phyloP scores from a whole-genome alignment of 495 filamentous ascomycete species.

The Penicillium cosmopolitanum region DNA sequence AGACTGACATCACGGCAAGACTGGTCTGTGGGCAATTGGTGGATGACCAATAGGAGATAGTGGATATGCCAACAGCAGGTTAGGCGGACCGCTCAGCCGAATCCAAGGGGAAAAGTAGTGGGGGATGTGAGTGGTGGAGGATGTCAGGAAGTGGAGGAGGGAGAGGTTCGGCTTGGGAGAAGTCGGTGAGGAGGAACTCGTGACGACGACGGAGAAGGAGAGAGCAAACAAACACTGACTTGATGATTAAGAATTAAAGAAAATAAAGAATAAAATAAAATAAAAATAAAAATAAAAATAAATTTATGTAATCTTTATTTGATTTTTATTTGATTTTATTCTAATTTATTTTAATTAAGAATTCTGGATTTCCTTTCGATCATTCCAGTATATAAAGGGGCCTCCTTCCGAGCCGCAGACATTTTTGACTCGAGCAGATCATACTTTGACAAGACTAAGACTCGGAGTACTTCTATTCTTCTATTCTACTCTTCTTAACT shows the following conservation, averaged over 20 bases:
- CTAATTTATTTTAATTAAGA: conserved; percentile 6
- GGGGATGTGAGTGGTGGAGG: background rate
- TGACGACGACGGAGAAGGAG: background rate
- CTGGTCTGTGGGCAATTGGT: too few species aligned
- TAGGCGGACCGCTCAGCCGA: conserved; percentile 3
- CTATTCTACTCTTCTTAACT: background rate
- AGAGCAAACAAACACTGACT: background rate
- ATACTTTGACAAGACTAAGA: background rate
- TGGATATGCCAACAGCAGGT: conserved; percentile 5
- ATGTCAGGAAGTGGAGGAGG: background rate
- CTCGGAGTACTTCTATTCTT: background rate
- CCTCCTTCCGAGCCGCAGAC: background rate
- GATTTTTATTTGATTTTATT: conserved; percentile 8
- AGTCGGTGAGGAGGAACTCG: conserved; percentile 29
- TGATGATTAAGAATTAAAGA: background rate
- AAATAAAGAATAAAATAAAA: background rate
- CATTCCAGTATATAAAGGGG: conserved; percentile 12
- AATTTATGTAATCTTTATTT: too few species aligned
- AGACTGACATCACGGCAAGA: conserved; percentile 1
- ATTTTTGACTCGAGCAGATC: background rate
- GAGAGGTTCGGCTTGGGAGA: conserved; percentile 5
- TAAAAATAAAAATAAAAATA: background rate
- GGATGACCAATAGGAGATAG: conserved; percentile 3
- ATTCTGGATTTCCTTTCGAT: conserved; percentile 1
- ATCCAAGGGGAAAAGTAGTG: background rate